Conservation (phyloP, 2,329 filamentous ascomycete species). For the Cercospora sesami region DNA sequence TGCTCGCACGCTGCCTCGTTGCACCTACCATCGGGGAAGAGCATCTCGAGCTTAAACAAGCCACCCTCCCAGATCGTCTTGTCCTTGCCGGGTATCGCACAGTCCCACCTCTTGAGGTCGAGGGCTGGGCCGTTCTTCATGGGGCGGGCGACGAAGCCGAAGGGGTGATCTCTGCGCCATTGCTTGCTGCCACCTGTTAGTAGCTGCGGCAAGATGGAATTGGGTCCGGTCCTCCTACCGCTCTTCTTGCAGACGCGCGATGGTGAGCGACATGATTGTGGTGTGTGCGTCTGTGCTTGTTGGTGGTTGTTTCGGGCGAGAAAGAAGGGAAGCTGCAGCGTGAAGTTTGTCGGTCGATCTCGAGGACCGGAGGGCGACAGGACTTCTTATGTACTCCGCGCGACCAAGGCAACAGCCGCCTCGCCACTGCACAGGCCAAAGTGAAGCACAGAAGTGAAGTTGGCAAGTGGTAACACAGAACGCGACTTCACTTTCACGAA, state of each 20-base stretch:
- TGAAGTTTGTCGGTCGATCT: neutral
- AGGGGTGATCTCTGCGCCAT: slow-evolving; percentile 95
- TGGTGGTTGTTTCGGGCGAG: slow-evolving; percentile 13
- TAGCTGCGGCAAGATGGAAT: neutral
- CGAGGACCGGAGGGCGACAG: neutral
- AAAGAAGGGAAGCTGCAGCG: neutral
- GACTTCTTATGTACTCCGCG: neutral
- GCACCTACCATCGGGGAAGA: slow-evolving; percentile 78
- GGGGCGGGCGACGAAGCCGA: slow-evolving; percentile 94
- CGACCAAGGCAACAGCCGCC: neutral
- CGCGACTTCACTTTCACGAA: slow-evolving; percentile 1
- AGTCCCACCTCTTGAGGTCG: slow-evolving; percentile 95
- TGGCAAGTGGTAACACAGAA: neutral
- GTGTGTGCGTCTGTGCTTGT: slow-evolving; percentile 7
- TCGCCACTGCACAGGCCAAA: neutral
- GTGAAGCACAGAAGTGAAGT: neutral
- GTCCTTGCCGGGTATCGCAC: slow-evolving; percentile 91
- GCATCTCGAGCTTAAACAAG: slow-evolving; percentile 88
- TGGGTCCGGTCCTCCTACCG: slow-evolving; percentile 56
- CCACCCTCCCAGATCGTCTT: slow-evolving; percentile 99
- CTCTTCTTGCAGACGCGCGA: slow-evolving; percentile 85
- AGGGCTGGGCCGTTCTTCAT: slow-evolving; percentile 75
- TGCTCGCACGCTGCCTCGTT: neutral
- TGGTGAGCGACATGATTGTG: slow-evolving; percentile 74
- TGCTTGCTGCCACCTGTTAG: slow-evolving; percentile 67